phyloP scores from a whole-genome alignment of 495 filamentous ascomycete species.

The Tuber melanosporum region DNA sequence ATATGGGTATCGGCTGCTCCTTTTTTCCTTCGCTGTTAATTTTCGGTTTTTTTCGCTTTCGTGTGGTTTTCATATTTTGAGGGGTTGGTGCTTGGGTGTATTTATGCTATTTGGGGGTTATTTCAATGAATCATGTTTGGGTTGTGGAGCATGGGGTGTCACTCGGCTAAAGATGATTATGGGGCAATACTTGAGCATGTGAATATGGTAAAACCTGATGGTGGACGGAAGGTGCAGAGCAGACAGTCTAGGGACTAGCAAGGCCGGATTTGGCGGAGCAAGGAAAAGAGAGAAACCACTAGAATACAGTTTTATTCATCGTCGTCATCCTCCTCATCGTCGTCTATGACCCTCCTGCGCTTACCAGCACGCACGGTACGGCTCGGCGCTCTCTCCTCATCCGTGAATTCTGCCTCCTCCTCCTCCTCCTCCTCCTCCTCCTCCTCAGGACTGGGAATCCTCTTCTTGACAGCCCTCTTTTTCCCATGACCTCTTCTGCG shows the following conservation, averaged over 20 bases:
- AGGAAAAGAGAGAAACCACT: slow-evolving; percentile 18
- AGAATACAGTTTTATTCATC: slow-evolving; percentile 29
- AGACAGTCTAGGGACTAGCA: neutral
- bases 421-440: slow-evolving; percentile 36
- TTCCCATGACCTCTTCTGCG: slow-evolving; percentile 38
- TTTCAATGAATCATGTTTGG: slow-evolving; percentile 7
- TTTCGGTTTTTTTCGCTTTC: slow-evolving; percentile 9
- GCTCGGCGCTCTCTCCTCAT: slow-evolving; percentile 27
- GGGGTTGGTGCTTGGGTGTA: slow-evolving; percentile 8
- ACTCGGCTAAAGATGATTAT: slow-evolving; percentile 1
- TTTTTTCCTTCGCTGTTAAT: slow-evolving; percentile 1
- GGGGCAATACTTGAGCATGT: slow-evolving; percentile 2
- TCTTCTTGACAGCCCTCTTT: slow-evolving; percentile 27
- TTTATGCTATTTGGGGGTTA: slow-evolving; percentile 17
- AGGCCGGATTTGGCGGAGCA: neutral
- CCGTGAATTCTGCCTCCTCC: slow-evolving; percentile 38
- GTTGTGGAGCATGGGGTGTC: slow-evolving; percentile 4
- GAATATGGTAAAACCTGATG: neutral
- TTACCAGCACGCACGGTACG: slow-evolving; percentile 21
- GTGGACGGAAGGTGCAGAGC: neutral
- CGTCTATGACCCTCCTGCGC: slow-evolving; percentile 34
- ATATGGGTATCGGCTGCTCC: slow-evolving; percentile 29
- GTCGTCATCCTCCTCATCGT: slow-evolving; percentile 34
- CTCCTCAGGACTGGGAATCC: slow-evolving; percentile 36
- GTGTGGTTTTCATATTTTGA: slow-evolving; percentile 11